These are phyloP conservation scores for Berberis thunbergii DNA, from an alignment of 164 flowering plant species.

Conservation along the genomic window DNA sequence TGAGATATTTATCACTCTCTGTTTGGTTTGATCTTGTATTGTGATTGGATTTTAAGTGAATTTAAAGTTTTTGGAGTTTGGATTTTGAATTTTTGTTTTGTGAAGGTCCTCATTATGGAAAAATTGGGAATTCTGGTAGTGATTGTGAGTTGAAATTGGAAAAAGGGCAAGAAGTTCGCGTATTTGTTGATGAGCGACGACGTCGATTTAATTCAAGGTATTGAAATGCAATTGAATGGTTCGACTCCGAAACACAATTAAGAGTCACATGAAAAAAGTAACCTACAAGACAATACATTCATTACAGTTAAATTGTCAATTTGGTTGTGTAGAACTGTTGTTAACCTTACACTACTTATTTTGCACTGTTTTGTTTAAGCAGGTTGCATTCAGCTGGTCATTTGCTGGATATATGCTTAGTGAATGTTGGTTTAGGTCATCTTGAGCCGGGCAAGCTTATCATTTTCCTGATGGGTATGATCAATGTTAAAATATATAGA, in stretches of 20 bases:
- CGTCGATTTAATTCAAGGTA: conserved; percentile 75
- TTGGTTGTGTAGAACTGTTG: not conserved
- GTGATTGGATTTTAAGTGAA: not conserved
- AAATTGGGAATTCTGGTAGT: conserved; percentile 26
- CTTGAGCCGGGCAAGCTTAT: conserved; percentile 62
- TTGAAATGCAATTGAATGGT: not conserved
- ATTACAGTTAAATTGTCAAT: not conserved
- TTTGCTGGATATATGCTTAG: conserved; percentile 64
- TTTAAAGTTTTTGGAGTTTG: not conserved
- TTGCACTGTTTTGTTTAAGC: conserved; percentile 9
- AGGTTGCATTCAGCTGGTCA: conserved; percentile 93
- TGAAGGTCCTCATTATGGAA: conserved; percentile 72
- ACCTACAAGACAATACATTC: not conserved
- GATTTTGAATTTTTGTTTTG: not conserved
- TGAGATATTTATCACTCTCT: conserved; percentile 13
- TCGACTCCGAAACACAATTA: not conserved
- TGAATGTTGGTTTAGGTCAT: conserved; percentile 50
- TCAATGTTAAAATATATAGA: not conserved
- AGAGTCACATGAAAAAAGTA: not conserved
- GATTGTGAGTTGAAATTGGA: conserved; percentile 21
- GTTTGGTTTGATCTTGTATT: not conserved
- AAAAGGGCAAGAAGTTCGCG: conserved; percentile 39
- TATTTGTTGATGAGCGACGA: conserved; percentile 51
- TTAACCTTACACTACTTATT: not conserved
- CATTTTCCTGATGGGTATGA: conserved; percentile 90